A percentile compares a stretch with the other conserved stretches of the same genome.
These are phyloP conservation scores for Nothophytophthora sp. DNA, from an alignment of 352 stramenopile genomes.

Conservation along the genomic window DNA sequence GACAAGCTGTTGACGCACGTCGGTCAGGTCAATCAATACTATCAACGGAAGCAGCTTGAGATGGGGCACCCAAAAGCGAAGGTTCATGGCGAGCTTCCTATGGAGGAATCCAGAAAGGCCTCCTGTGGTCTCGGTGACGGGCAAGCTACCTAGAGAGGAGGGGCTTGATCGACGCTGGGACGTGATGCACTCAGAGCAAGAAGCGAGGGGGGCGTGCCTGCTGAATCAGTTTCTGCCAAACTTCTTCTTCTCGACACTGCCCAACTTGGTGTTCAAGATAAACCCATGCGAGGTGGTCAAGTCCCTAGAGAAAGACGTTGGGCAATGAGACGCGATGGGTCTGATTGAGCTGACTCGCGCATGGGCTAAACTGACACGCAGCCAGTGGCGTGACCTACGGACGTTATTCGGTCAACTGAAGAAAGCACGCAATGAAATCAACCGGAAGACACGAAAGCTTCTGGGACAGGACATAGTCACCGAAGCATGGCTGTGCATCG, in stretches of 20 bases:
- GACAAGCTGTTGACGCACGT: constrained; percentile 17
- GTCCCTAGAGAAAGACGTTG: constrained; percentile 7
- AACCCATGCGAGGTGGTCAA: constrained; percentile 8
- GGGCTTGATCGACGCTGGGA: constrained; percentile 4
- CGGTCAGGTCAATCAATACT: constrained; percentile 11
- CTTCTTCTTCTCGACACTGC: constrained; percentile 4
- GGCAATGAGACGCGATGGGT: not conserved
- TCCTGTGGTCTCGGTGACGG: not conserved
- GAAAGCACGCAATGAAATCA: constrained; percentile 12
- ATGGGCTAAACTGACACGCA: constrained; percentile 1
- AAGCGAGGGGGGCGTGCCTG: constrained; percentile 2
- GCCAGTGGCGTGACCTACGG: not conserved
- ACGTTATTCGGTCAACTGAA: constrained; percentile 6
- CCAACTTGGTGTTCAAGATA: constrained; percentile 8
- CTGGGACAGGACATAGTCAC: constrained; percentile 8
- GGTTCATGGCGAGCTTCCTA: constrained; percentile 14
- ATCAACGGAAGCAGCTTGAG: constrained; percentile 11
- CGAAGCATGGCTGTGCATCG: constrained; percentile 9
- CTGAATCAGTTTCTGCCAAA: constrained; percentile 11
- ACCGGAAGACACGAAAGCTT: constrained; percentile 4
- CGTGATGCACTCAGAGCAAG: constrained; percentile 3
- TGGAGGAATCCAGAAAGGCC: not conserved
- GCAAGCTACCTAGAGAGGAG: not conserved
- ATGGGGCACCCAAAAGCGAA: constrained; percentile 9
- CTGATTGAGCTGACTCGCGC: constrained; percentile 1